Conservation (phyloP, 1,284 basidiomycete species). For the Hemileia vastatrix region DNA sequence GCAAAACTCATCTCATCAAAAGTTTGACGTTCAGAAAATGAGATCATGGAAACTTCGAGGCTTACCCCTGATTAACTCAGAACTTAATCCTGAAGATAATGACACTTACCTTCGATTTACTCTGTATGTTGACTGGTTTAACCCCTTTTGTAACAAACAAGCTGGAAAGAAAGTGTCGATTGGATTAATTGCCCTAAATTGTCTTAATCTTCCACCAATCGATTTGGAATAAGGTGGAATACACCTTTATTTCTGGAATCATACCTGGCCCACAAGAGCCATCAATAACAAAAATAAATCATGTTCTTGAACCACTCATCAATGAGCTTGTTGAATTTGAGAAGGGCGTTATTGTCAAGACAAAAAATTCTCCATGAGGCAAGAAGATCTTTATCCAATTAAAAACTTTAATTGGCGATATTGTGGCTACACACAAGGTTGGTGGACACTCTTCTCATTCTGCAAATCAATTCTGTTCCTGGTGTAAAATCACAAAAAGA, state of each 20-base stretch:
- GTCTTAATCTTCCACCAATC: slow-evolving; percentile 20
- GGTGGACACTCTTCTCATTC: no score
- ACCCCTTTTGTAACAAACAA: slow-evolving; percentile 17
- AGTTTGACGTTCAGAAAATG: no score
- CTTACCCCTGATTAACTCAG: no score
- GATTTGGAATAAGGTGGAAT: slow-evolving; percentile 17
- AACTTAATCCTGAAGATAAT: no score
- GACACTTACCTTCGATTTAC: no score
- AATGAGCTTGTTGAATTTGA: slow-evolving; percentile 14
- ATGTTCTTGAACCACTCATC: slow-evolving; percentile 12
- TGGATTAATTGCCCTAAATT: slow-evolving; percentile 20
- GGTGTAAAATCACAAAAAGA: no score
- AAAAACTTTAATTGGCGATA: no score
- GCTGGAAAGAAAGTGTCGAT: slow-evolving; percentile 21
- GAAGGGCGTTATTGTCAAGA: slow-evolving; percentile 14
- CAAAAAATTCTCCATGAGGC: slow-evolving; percentile 1
- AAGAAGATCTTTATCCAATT: no score
- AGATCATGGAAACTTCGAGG: no score
- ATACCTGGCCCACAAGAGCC: slow-evolving; percentile 19
- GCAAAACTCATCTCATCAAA: no score
- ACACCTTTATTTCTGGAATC: slow-evolving; percentile 20
- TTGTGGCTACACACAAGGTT: no score
- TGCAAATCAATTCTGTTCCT: no score
- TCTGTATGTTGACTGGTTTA: slow-evolving; percentile 24
- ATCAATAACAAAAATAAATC: slow-evolving; percentile 19